phyloP scores from a whole-genome alignment of 2,329 filamentous ascomycete species.

The Verticillium isaacii region DNA sequence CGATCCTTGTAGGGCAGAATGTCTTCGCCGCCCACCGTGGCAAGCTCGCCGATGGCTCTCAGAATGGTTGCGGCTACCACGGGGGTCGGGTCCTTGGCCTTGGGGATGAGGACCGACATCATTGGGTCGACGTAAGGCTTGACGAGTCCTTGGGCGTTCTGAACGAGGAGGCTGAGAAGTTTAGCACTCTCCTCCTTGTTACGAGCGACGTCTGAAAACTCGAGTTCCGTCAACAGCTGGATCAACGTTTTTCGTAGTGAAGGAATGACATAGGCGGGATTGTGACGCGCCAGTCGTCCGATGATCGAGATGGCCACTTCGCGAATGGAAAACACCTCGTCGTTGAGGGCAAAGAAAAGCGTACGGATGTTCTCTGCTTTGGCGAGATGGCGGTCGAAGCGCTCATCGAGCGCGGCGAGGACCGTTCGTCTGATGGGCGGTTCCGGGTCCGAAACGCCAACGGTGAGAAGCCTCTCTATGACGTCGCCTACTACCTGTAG shows the following conservation, averaged over 20 bases:
- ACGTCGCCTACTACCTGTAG: slow-evolving; percentile 97
- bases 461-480: slow-evolving; percentile 91
- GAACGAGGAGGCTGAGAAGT: slow-evolving; percentile 85
- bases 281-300: slow-evolving; percentile 82
- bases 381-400: slow-evolving; percentile 94
- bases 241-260: slow-evolving; percentile 92
- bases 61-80: slow-evolving; percentile 93
- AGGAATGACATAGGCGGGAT: slow-evolving; percentile 96
- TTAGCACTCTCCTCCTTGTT: slow-evolving; percentile 97
- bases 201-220: slow-evolving; percentile 88
- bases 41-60: slow-evolving; percentile 89
- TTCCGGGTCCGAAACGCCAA: slow-evolving; percentile 89
- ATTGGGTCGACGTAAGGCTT: slow-evolving; percentile 97
- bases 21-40: slow-evolving; percentile 87
- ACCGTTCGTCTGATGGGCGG: slow-evolving; percentile 86
- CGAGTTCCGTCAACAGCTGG: slow-evolving; percentile 91
- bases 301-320: slow-evolving; percentile 97
- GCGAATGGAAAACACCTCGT: slow-evolving; percentile 87
- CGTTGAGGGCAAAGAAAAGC: slow-evolving; percentile 90
- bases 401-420: slow-evolving; percentile 80
- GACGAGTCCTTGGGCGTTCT: slow-evolving; percentile 88
- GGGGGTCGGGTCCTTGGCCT: slow-evolving; percentile 78
- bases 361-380: slow-evolving; percentile 97
- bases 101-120: slow-evolving; percentile 89
- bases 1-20: slow-evolving; percentile 89